Base-by-base conservation (phyloP, 352 stramenopile genomes). In the Phytopythium sindhum region DNA sequence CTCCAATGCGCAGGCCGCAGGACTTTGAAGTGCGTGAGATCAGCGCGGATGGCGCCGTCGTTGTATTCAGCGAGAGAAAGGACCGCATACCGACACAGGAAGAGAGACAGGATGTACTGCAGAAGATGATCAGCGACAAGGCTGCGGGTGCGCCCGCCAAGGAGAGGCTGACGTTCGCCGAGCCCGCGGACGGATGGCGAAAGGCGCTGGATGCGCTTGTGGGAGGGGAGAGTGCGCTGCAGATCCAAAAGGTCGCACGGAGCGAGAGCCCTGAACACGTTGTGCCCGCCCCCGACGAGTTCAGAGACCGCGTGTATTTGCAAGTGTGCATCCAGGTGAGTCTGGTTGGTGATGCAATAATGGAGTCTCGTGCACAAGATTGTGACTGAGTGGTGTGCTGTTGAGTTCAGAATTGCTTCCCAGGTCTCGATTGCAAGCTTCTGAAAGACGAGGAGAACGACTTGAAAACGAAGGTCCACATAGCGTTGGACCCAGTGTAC, bases 21-120 rank as follows among this genome's bases (percentile, higher is more conserved):
- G 86, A 94, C 57, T 94, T 94, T 61, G 58, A 87, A 21, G 86
- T 94, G 44, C 80, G 69, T 48, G 86, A 94, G 67, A 87, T 92
- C 65, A 77, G 70, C 58, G 45, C 63, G 9, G 54, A 73, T 14
- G 70, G 74, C 55, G 33, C 66, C 10, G 64, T 90, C 31, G 72
- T 91, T 23, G 29, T 29, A 10, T 75, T 94, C 24, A 60, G 59
- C 14, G 63, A 72, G 10, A 26, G 66, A 0, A 61, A 63, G 11
- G 45, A 65, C 0, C 70, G 63, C 11, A 5, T 89, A 14, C 81
- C 80, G 3, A 79, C 69, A 2, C 59, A 70, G 1, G 61, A 53
- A 17, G 72, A 89, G 35, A 66, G 71, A 4, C 65, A 82, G 2
- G 66, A 39, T 2, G 63, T 85, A 2, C 3, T 83, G 12, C 68